A percentile compares a stretch with the other conserved stretches of the same genome.
These are phyloP conservation scores for Carpinus viminea DNA, from an alignment of 306 rosid genomes.

Conservation along the genomic window DNA sequence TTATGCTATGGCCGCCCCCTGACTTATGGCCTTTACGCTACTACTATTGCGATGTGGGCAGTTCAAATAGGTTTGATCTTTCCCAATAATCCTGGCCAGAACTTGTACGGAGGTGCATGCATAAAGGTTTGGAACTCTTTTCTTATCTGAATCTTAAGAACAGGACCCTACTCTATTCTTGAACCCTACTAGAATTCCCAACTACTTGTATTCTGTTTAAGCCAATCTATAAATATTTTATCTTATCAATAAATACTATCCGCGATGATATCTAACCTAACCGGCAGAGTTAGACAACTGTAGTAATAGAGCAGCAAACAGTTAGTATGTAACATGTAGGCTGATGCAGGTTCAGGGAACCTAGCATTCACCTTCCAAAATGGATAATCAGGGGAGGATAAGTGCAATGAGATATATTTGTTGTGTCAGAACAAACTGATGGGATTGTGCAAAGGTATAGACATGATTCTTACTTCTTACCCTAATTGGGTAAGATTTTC, in stretches of 20 bases:
- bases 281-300: background rate
- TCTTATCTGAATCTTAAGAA: too few species aligned
- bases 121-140: too few species aligned
- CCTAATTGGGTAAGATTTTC: too few species aligned
- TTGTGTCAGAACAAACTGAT: background rate
- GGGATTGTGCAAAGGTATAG: too few species aligned
- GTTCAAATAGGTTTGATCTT: too few species aligned
- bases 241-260: background rate
- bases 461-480: too few species aligned
- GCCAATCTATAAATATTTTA: background rate
- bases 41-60: too few species aligned
- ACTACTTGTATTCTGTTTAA: background rate
- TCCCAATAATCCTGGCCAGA: too few species aligned
- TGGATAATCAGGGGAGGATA: background rate
- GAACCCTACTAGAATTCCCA: background rate
- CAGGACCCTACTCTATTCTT: too few species aligned
- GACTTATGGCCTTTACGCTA: too few species aligned
- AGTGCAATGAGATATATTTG: background rate
- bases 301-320: background rate
- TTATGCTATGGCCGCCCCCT: too few species aligned
- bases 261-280: background rate
- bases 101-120: too few species aligned
- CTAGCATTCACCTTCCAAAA: background rate
- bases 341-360: background rate
- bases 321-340: background rate